These are phyloP conservation scores for Plasmodium vinckei DNA, from an alignment of 169 alveolate species.

Conservation along the genomic window DNA sequence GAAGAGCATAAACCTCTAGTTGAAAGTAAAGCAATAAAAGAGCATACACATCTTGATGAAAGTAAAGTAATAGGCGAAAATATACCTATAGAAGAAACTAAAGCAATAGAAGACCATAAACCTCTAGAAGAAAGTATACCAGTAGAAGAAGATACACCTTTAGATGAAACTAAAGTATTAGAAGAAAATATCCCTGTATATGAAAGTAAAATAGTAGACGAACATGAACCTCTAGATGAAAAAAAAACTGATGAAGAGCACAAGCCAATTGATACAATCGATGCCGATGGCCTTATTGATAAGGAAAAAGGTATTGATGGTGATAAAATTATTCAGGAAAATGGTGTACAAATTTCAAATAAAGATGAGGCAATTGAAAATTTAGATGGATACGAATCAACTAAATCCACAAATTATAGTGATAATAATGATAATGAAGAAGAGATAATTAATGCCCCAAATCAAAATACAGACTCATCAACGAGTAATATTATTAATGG, in stretches of 20 bases:
- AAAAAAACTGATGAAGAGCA: too few species aligned
- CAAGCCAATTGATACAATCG: neutral
- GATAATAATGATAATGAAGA: neutral
- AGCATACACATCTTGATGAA: neutral
- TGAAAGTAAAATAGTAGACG: constrained; percentile 9
- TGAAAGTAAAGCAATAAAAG: constrained; percentile 4
- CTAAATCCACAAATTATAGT: neutral
- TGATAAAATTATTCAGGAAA: neutral
- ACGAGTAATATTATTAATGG: too few species aligned
- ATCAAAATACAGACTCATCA: too few species aligned
- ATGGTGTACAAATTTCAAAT: neutral
- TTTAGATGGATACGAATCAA: neutral
- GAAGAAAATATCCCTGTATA: neutral
- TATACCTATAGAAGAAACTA: neutral
- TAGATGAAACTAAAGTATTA: too few species aligned
- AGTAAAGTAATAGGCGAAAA: neutral
- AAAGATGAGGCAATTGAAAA: constrained; percentile 4
- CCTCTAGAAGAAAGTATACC: too few species aligned
- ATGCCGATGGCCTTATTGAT: too few species aligned
- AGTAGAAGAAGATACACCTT: too few species aligned
- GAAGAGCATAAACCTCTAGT: neutral
- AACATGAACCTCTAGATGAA: neutral
- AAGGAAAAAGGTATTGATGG: too few species aligned
- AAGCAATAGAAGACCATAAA: neutral
- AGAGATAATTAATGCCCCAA: neutral